A percentile compares a stretch with the other conserved stretches of the same genome.
Evolutionary conservation across 495 filamentous ascomycete species (phyloP).

Genomic region (Hypoxylon rickii): DNA sequence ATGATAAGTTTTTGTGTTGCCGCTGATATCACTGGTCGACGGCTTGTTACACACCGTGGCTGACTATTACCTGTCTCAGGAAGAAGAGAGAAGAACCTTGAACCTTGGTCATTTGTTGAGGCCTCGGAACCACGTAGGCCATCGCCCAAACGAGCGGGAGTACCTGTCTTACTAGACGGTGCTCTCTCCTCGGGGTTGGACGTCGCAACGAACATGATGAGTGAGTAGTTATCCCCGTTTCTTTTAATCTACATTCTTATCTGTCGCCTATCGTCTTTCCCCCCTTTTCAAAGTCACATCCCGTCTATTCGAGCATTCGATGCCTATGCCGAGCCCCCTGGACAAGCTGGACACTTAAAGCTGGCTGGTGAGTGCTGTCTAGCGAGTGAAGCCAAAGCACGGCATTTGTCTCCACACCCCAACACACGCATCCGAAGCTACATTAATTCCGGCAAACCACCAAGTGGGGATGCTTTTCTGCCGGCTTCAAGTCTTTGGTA

Average conservation of each 20-base stretch:
- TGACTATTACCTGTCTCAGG: not conserved
- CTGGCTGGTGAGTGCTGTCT: no score
- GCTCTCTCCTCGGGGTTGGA: slow-evolving; percentile 9
- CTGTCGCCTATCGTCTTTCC: not conserved
- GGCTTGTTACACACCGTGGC: not conserved
- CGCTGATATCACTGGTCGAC: slow-evolving; percentile 5
- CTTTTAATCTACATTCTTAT: not conserved
- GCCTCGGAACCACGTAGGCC: slow-evolving; percentile 1
- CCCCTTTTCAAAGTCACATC: slow-evolving; percentile 2
- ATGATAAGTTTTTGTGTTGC: not conserved
- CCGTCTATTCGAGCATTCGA: no score
- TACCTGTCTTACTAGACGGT: slow-evolving; percentile 24
- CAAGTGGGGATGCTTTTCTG: slow-evolving; percentile 21
- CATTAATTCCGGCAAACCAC: slow-evolving; percentile 30
- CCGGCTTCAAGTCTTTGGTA: slow-evolving; percentile 12
- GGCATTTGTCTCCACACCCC: slow-evolving; percentile 10
- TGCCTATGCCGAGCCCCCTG: no score
- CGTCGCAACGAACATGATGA: slow-evolving; percentile 14
- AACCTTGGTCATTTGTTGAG: not conserved
- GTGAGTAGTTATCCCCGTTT: slow-evolving; percentile 15
- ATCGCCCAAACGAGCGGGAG: slow-evolving; percentile 8
- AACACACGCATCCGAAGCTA: slow-evolving; percentile 18
- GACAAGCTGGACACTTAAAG: no score
- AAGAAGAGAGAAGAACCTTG: not conserved
- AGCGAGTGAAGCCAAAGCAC: slow-evolving; percentile 14